phyloP scores from a whole-genome alignment of 352 stramenopile genomes.

The Globisporangium acanthophoron region DNA sequence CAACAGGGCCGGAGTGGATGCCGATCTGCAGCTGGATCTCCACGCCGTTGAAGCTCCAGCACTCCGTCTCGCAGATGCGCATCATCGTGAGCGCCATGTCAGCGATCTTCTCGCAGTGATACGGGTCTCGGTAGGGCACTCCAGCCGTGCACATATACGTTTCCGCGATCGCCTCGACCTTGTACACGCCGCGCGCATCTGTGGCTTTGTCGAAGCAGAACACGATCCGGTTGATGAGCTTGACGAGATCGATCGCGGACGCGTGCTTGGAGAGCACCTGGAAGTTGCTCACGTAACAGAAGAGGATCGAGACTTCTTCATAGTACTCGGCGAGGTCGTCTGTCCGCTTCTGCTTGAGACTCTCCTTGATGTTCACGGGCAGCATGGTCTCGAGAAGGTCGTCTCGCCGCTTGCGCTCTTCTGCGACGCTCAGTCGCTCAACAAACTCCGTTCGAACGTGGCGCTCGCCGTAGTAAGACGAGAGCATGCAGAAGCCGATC shows the following conservation, averaged over 20 bases:
- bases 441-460: constrained; percentile 66
- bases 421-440: constrained; percentile 45
- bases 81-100: constrained; percentile 79
- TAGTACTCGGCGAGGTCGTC: constrained; percentile 65
- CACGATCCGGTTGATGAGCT: constrained; percentile 84
- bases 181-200: constrained; percentile 70
- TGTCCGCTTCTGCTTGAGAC: constrained; percentile 62
- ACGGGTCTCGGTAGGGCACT: constrained; percentile 55
- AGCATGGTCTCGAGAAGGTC: constrained; percentile 74
- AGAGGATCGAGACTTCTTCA: constrained; percentile 78
- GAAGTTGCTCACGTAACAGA: constrained; percentile 84
- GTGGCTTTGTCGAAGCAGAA: constrained; percentile 82
- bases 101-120: constrained; percentile 66
- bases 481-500: constrained; percentile 63
- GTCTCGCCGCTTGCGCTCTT: constrained; percentile 65
- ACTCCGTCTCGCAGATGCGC: constrained; percentile 57
- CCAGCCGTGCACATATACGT: constrained; percentile 81
- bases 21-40: constrained; percentile 81
- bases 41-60: constrained; percentile 64
- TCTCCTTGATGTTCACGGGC: constrained; percentile 70
- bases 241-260: constrained; percentile 70
- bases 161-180: constrained; percentile 84
- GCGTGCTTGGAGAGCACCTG: constrained; percentile 56
- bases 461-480: constrained; percentile 57
- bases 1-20: constrained; percentile 74